These are phyloP conservation scores for Neospora caninum DNA, from an alignment of 169 alveolate genomes.

Conservation along the genomic window DNA sequence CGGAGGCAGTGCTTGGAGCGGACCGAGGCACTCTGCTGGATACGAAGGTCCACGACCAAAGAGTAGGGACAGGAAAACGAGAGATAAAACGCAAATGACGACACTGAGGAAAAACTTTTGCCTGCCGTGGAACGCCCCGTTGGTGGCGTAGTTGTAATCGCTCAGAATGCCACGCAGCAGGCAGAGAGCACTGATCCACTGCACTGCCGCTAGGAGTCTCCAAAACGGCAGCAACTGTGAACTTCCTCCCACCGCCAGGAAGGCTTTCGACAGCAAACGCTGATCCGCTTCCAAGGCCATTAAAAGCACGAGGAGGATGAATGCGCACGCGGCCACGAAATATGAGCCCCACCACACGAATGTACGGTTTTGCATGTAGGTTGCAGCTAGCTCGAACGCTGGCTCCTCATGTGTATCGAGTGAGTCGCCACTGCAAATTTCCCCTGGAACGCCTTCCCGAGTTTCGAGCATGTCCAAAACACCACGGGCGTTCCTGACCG, in stretches of 20 bases:
- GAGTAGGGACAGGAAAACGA: neutral
- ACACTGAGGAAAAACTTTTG: neutral
- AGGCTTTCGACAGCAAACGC: neutral
- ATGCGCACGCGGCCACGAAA: neutral
- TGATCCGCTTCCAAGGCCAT: neutral
- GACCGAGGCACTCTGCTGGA: neutral
- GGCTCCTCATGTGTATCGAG: neutral
- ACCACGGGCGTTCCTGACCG: neutral
- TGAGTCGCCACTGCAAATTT: too few relatives aligned
- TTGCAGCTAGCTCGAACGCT: conserved; percentile 12
- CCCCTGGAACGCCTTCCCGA: too few relatives aligned
- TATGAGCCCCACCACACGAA: conserved; percentile 30
- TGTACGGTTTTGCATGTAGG: conserved; percentile 13
- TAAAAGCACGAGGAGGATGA: neutral
- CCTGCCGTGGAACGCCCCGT: neutral
- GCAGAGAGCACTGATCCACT: conserved; percentile 8
- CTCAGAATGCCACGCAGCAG: conserved; percentile 16
- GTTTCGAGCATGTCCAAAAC: too few relatives aligned
- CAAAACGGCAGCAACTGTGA: neutral
- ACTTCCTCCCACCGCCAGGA: neutral
- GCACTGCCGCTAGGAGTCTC: neutral
- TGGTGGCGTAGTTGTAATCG: neutral
- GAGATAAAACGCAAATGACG: neutral
- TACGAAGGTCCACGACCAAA: neutral
- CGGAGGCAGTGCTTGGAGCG: neutral